Conservation (phyloP, 805 yeast genomes). For the Saccharomycopsis oosterbeekiorum region DNA sequence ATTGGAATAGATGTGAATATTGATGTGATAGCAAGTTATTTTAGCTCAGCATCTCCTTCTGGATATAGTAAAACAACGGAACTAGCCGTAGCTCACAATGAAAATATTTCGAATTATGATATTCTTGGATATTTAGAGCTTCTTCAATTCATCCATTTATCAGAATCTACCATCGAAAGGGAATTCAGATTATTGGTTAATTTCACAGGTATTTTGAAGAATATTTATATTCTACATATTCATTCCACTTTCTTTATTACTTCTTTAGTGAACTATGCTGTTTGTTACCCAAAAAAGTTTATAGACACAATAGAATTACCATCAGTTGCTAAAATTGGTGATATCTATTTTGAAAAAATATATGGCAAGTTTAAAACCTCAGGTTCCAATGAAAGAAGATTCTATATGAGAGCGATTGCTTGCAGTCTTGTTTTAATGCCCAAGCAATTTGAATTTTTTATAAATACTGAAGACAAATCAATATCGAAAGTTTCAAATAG, state of each 20-base stretch:
- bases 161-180: constrained; percentile 5
- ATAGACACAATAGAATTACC: constrained; percentile 6
- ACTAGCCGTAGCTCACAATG: constrained; percentile 7
- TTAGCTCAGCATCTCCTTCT: constrained; percentile 9
- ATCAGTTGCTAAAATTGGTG: constrained; percentile 10
- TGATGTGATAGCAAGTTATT: constrained; percentile 12
- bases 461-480: not conserved
- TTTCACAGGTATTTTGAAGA: constrained; percentile 7
- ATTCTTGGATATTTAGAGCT: constrained; percentile 13
- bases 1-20: constrained; percentile 17
- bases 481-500: not conserved
- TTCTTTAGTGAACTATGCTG: constrained; percentile 6
- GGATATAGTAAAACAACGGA: constrained; percentile 15
- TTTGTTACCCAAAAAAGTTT: constrained; percentile 11
- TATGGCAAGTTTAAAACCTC: constrained; percentile 7
- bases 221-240: constrained; percentile 6
- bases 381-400: constrained; percentile 9
- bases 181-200: constrained; percentile 10
- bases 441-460: constrained; percentile 13
- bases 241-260: constrained; percentile 15
- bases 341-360: constrained; percentile 14
- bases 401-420: constrained; percentile 11
- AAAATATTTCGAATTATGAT: constrained; percentile 7
- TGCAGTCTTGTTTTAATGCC: constrained; percentile 11
- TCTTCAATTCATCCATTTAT: constrained; percentile 9